Evolutionary conservation across 371 early-diverging fungal genomes (phyloP), one percentile per base, ranked within the genome.

Genomic region (Mortierella sp.): DNA sequence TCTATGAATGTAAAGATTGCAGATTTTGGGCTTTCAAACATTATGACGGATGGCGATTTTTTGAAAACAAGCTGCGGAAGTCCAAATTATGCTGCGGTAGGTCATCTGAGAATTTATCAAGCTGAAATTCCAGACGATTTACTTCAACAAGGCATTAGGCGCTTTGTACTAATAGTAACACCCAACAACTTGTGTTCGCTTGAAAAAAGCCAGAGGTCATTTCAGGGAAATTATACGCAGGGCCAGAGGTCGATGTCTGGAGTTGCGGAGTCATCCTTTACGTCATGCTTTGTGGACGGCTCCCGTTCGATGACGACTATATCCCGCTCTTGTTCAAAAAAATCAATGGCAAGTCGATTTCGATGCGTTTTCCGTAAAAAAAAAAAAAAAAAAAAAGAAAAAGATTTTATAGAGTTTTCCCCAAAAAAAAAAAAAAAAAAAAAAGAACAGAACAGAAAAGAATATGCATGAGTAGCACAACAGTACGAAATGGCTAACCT

Each of bases 231-330:
- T 81, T 96, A 41, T 99, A 99, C 80, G 96, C 96, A 28, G 99
- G 99, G 13, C 97, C 99, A 7, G 99, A 99, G 86, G 97, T 99
- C 6, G 99, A 99, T 88, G 96, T 99, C 2, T 99, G 99, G 99
- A 95, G 96, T 77, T 96, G 98, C 77, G 99, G 99, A 28, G 98
- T 99, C 7, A 97, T 99, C 69, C 88, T 99, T 21, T 99, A 98
- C 83, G 99, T 98, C n/a, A 97, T 99, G 97, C 90, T 99, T n/a
- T 97, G 97, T 84, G 99, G 99, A 8, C 90, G 95, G 66, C 89
- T 99, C 33, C 99, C 99, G 2, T 99, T 99, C 85, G 99, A 99
- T 80, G 99, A 99, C 84, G 99, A 99, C 82, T 95, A 98, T 80
- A 97, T 99, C 58, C 97, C 98, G 0, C 89, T 93, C 11, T 87